Evolutionary conservation across 352 stramenopile species (phyloP), one percentile per base, ranked within the genome.

Genomic region (Pythium chondricola): DNA sequence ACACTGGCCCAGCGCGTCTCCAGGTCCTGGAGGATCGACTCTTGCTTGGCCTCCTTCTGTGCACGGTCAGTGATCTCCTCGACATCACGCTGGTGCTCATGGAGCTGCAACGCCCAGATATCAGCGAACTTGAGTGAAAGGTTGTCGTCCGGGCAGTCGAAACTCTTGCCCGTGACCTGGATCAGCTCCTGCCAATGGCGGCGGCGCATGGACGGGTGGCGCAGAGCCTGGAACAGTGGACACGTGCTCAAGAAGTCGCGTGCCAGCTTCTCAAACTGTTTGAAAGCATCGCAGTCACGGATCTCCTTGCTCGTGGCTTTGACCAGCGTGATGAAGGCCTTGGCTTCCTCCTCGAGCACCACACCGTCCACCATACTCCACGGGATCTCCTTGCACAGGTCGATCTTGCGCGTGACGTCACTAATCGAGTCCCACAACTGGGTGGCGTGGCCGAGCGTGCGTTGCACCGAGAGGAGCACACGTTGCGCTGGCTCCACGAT

Each of bases 281-380:
- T 86, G 65, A 95, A 98, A 21, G 88, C 83, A 50, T 94, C 83
- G 48, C 71, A 97, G 43, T 95, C 95, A 8, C 87, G 78, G 25
- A 95, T 92, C 11, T 82, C 72, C 56, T 96, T 96, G 56, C 72
- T 71, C 0, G 89, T 81, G 11, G 75, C 69, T 58, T 98, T 98
- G 8, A 97, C 83, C 9, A 97, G 76, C 36, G 56, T 62, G 48
- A 88, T 53, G 41, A 93, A 88, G 7, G 54, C 44, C 58, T 98
- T 98, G 10, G 84, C 84, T 51, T 95, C 91, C 62, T 98, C 93
- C 56, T 98, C 95, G 9, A 98, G 57, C 18, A 92, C 73, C 24
- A 97, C 69, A 3, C 88, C 75, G 50, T 97, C 82, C 14, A 98
- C 74, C 67, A 96, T 80, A 31, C 64, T 74, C 95, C 95, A 98